These are phyloP conservation scores for Elaeis guineensis DNA, from an alignment of 176 grass and related monocot genomes.

Conservation along the genomic window DNA sequence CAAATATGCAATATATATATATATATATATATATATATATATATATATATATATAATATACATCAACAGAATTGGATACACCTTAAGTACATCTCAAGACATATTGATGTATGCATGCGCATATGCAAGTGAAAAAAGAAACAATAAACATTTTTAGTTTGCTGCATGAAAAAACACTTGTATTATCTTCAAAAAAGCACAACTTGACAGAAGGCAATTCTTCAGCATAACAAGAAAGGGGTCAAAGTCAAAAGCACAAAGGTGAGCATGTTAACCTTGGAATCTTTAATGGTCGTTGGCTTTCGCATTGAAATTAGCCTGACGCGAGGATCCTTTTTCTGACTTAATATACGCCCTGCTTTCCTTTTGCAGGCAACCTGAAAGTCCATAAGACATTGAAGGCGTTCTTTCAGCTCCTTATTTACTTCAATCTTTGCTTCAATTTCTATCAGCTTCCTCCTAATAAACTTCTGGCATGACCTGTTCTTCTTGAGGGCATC, in stretches of 20 bases:
- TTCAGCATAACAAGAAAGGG: too few species aligned
- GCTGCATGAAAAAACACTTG: too few species aligned
- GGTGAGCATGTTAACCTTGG: conserved; percentile 35
- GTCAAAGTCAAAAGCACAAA: not conserved
- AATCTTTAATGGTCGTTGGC: not conserved
- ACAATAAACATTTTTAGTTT: too few species aligned
- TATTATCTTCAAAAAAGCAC: too few species aligned
- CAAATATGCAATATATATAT: too few species aligned
- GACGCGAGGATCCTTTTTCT: conserved; percentile 79
- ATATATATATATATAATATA: too few species aligned
- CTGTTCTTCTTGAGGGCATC: conserved; percentile 85
- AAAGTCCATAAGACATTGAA: conserved; percentile 82
- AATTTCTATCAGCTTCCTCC: conserved; percentile 73
- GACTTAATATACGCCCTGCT: conserved; percentile 36
- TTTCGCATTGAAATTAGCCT: conserved; percentile 55
- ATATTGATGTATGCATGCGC: too few species aligned
- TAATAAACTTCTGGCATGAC: conserved; percentile 79
- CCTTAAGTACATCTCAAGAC: too few species aligned
- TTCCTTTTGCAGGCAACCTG: conserved; percentile 62
- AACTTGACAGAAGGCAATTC: too few species aligned
- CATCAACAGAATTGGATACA: too few species aligned
- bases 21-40: too few species aligned
- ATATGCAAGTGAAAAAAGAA: too few species aligned
- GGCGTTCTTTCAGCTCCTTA: conserved; percentile 65
- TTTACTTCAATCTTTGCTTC: conserved; percentile 87